Percentiles rank a stretch among this genome's conserved stretches.
These are phyloP conservation scores for Inga oerstediana DNA, from an alignment of 306 rosid species.

Conservation along the genomic window DNA sequence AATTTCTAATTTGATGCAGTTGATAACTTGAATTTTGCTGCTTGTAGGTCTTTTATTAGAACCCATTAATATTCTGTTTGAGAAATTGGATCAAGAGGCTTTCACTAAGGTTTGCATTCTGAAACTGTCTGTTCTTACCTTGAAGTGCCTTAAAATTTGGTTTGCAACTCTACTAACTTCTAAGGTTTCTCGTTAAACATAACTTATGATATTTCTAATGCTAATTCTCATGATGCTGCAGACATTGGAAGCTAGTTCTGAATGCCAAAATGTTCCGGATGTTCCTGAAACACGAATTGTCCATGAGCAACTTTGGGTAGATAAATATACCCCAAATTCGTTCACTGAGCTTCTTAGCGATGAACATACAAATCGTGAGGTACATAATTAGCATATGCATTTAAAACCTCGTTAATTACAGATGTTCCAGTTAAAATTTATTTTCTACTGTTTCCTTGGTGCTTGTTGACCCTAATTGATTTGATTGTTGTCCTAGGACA, in stretches of 20 bases:
- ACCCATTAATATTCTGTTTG: conserved; percentile 61
- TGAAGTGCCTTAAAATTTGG: conserved; percentile 14
- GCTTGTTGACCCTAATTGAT: conserved; percentile 29
- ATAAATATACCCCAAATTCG: conserved; percentile 85
- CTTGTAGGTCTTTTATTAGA: conserved; percentile 69
- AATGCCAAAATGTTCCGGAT: conserved; percentile 49
- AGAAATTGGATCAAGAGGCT: conserved; percentile 81
- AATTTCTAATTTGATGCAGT: conserved; percentile 15
- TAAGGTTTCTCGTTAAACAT: conserved; percentile 11
- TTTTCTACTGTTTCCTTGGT: conserved; percentile 24
- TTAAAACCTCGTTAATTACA: conserved; percentile 9
- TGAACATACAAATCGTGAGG: conserved; percentile 98
- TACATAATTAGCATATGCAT: conserved; percentile 32
- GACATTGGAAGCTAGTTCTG: conserved; percentile 72
- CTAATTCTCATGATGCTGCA: conserved; percentile 40
- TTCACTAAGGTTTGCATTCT: conserved; percentile 67
- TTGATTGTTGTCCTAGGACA: conserved; percentile 36
- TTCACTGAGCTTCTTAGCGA: conserved; percentile 96
- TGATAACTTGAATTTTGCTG: conserved; percentile 25
- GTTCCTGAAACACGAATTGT: conserved; percentile 54
- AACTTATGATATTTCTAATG: conserved; percentile 11
- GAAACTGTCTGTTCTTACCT: conserved; percentile 24
- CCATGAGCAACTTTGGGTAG: conserved; percentile 91
- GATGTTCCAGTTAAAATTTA: conserved; percentile 3
- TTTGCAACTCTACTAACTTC: conserved; percentile 12